Base-by-base conservation (phyloP, 257 asterid genomes). In the Jaltomata sinuosa region DNA sequence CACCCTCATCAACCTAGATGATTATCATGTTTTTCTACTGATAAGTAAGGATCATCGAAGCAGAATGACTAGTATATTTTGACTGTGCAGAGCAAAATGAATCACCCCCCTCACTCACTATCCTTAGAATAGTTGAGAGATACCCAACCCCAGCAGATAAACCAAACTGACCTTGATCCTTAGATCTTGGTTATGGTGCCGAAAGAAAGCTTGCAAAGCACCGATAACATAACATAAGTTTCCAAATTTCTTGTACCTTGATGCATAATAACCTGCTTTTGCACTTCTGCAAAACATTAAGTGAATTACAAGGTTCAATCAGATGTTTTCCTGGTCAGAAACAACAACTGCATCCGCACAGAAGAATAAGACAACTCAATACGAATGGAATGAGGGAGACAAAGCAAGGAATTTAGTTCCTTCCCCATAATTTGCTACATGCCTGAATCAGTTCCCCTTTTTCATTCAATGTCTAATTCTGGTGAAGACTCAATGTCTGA, bases 221-320 rank as follows among this genome's bases (percentile, higher is more conserved):
- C 99, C 97, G 82, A 95, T 93, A 65, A 95, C 97, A 82, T 95
- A 95, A 81, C 99, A 95, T 45, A 94, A 87, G 87, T 94, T 95
- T 79, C 99, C 98, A 52, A 93, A 95, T 83, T 89, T 93, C 90
- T 94, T 94, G 94, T 95, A 95, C 87, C 92, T 89, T 82, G 98
- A 91, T 82, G 99, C 95, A 86, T 90, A 90, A 83, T 92, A 94
- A 87, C 99, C 99, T 62, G 99, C 99, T 90, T 94, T 94, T 18
- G 99, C 98, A 83, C 98, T 95, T 91, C 98, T 95, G 90, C 86
- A 85, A 62, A 84, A 81, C 81, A 83, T 68, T 8, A 80, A 83
- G 52, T 64, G 80, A 25, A 59, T 47, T 15, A 57, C 50, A 3
- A 32, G 31, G 29, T 22, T 78, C 80, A 64, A 34, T 45, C 16